Evolutionary conservation across 2,329 filamentous ascomycete species (phyloP), one percentile per base, ranked within the genome.

Genomic region (Aspergillus pseudonomiae): DNA sequence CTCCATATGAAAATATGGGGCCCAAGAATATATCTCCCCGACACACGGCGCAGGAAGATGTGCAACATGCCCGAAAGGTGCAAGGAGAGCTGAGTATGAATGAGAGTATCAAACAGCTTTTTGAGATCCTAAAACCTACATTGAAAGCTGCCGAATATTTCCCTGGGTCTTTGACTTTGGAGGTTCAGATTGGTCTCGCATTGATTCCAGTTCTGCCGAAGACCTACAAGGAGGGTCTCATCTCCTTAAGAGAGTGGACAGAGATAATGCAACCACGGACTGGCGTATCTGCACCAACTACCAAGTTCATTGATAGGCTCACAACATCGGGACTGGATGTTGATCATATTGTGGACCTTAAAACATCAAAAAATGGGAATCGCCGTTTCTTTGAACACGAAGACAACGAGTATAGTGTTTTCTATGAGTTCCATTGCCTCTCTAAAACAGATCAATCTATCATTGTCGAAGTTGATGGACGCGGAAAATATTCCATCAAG

Each of bases 401-500:
- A 0, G 68, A 70, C 34, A 67, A 55, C 4, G 66, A 72, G 21
- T 68, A 67, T 39, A 62, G 60, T 10, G 63, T 80, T 6, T 67
- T 58, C 6, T 81, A 80, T 53, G 79, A 81, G 54, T 81, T 78
- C 39, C 74, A 79, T 36, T 81, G 79, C 58, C 71, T 71, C 24
- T 74, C 71, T 9, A 73, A 71, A 21, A 48, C 67, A 10, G 71
- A 70, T n/a, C 67, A 73, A 12, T 53, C 62, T 4, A 70, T 81
- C 52, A 62, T 79, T 10, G 68, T 80, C 5, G 67, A 63, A 1
- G 65, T 81, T 12, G 69, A 78, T 57, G 72, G 77, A 55, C 61
- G 68, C 9, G 79, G 78, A 1, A 67, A 69, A 16, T 68, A 73
- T 52, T 65, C 60, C 6, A 61, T 79, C 21, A 69, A 68, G 3